phyloP scores from a whole-genome alignment of 2,329 filamentous ascomycete genomes.

The Didymella glomerata region DNA sequence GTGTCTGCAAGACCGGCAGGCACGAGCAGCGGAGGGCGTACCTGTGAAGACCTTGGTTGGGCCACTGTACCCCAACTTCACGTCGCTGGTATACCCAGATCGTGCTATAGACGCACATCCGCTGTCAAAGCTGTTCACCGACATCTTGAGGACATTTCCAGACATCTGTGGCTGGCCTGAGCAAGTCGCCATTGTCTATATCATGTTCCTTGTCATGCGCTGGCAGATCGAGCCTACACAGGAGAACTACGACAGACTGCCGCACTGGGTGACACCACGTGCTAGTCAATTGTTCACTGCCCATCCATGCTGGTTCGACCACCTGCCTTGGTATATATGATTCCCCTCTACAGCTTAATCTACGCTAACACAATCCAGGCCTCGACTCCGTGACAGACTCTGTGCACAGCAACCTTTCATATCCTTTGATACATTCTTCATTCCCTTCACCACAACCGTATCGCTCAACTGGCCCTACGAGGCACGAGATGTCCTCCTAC shows the following conservation, averaged over 20 bases:
- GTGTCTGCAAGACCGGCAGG: conserved; percentile 74
- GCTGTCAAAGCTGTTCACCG: conserved; percentile 83
- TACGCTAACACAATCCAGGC: conserved; percentile 53
- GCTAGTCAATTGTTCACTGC: conserved; percentile 70
- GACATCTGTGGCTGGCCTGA: conserved; percentile 81
- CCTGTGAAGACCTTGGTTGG: conserved; percentile 73
- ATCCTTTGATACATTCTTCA: conserved; percentile 81
- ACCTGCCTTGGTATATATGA: conserved; percentile 70
- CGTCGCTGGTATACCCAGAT: conserved; percentile 77
- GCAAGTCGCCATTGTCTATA: conserved; percentile 80
- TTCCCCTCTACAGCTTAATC: background rate
- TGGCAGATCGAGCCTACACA: conserved; percentile 83
- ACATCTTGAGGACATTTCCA: conserved; percentile 85
- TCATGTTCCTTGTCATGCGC: conserved; percentile 84
- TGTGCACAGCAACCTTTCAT: conserved; percentile 64
- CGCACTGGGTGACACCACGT: conserved; percentile 74
- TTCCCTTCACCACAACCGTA: conserved; percentile 79
- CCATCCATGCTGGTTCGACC: conserved; percentile 85
- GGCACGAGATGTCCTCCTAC: conserved; percentile 71
- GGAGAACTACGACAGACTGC: conserved; percentile 81
- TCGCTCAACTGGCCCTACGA: conserved; percentile 87
- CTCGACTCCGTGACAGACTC: conserved; percentile 74
- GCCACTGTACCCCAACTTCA: conserved; percentile 81
- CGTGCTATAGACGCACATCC: conserved; percentile 72
- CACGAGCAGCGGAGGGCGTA: conserved; percentile 71